Conservation (phyloP, 1,284 basidiomycete genomes). For the Heterobasidion parviporum region DNA sequence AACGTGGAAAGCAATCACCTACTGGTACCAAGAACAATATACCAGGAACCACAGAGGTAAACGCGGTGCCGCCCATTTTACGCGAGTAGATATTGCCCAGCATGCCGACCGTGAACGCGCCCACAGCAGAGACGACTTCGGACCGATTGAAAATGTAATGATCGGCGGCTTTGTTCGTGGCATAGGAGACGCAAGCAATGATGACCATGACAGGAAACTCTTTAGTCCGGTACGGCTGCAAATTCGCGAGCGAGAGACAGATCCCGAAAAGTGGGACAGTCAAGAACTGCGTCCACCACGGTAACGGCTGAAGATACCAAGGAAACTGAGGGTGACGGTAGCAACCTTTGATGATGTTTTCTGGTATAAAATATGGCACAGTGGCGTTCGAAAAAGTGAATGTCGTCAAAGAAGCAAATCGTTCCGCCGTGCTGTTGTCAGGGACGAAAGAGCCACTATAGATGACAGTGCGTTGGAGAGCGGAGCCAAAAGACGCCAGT, state of each 20-base stretch:
- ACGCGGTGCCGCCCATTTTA: constrained; percentile 82
- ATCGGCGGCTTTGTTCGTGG: constrained; percentile 73
- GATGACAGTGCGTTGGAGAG: constrained; percentile 37
- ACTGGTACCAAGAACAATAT: constrained; percentile 81
- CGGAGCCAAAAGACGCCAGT: constrained; percentile 43
- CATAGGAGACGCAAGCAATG: constrained; percentile 76
- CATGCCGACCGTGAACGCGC: constrained; percentile 77
- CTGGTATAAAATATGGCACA: constrained; percentile 19
- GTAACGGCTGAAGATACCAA: constrained; percentile 78
- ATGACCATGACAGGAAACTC: constrained; percentile 79
- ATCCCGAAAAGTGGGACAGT: constrained; percentile 80
- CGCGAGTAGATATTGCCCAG: constrained; percentile 81
- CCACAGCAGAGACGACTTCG: constrained; percentile 80
- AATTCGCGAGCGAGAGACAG: constrained; percentile 66
- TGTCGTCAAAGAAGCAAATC: constrained; percentile 40
- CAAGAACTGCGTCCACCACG: constrained; percentile 67
- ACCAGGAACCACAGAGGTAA: constrained; percentile 85
- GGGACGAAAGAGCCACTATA: constrained; percentile 63
- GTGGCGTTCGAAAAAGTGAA: constrained; percentile 68
- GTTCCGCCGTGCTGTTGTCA: constrained; percentile 44
- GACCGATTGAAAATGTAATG: constrained; percentile 82
- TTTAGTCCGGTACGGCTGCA: constrained; percentile 64
- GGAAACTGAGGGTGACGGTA: constrained; percentile 54
- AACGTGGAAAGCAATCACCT: constrained; percentile 21
- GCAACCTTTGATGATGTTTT: constrained; percentile 57